phyloP scores from a whole-genome alignment of 257 asterid genomes.

The Solanum dulcamara region DNA sequence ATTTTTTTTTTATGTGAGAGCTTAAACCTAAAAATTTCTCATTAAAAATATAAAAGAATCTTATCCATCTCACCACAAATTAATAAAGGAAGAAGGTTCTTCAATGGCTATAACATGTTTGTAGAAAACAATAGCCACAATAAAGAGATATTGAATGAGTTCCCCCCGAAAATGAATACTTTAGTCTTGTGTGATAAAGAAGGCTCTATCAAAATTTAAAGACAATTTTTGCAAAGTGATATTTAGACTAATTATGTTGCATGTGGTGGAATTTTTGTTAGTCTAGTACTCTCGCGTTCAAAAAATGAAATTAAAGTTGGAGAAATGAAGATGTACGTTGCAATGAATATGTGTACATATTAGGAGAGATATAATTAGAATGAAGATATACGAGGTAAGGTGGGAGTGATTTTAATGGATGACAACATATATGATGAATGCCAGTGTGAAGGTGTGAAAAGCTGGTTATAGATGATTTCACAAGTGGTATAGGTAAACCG shows the following conservation, averaged over 20 bases:
- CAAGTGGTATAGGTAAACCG: not conserved
- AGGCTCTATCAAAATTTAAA: not conserved
- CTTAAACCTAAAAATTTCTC: no score
- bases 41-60: no score
- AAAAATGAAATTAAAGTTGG: not conserved
- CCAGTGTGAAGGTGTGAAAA: not conserved
- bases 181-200: not conserved
- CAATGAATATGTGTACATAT: not conserved
- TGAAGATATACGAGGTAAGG: not conserved
- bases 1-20: no score
- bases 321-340: not conserved
- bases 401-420: not conserved
- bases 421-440: not conserved
- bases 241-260: not conserved
- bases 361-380: not conserved
- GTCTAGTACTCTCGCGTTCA: not conserved
- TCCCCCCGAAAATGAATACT: no score
- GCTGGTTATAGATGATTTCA: not conserved
- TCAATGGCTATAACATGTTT: no score
- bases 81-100: no score
- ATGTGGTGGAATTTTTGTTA: not conserved
- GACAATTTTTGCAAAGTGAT: not conserved
- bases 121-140: no score
- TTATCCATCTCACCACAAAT: no score
- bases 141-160: no score